Evolutionary conservation across 148 eudicot species (phyloP), one percentile per base, ranked within the genome.

Genomic region (Silene conica): DNA sequence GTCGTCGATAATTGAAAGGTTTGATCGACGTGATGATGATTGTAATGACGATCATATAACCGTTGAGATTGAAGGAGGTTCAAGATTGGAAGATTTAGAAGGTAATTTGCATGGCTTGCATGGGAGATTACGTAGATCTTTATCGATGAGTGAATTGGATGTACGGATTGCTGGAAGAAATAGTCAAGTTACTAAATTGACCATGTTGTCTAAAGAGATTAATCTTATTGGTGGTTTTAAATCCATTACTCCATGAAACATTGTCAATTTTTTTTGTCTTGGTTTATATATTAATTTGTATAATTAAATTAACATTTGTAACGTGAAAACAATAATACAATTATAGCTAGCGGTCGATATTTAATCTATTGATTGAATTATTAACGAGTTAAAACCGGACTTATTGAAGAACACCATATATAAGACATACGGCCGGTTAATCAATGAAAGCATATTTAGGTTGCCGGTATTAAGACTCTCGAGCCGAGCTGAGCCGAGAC

Each of bases 51-150:
- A 22, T 15, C 20, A 70, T 70, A 5, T 46, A 10, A 57, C 21
- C 45, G 48, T 70, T 20, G 62, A 70, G 21, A 70, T 70, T 55
- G 73, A 54, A 54, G 73, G 16, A 11, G 6, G 14, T 55, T 70
- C 73, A 0, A 28, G 46, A 15, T 8, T n/a, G 52, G 6, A 31
- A 18, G 43, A 20, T 34, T 34, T 26, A 63, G 67, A 63, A 6
- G 64, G 28, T 22, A 9, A 60, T 22, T 23, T 22, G 64, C 28
- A 12, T 60, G 12, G 64, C 26, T 5, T 19, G 20, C 21, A 10
- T 41, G 48, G 50, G 11, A 34, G 25, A 34, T 66, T 66, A 38
- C 46, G 69, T 34, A 66, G 69, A 52, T 66, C 46, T 16, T 66
- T 34, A 6, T 66, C 69, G 10, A 66, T n/a, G 69, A 6, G 50